Evolutionary conservation across 768 basidiomycete species (phyloP), one percentile per base, ranked within the genome.

Genomic region (Hemileccinum rubropunctum): DNA sequence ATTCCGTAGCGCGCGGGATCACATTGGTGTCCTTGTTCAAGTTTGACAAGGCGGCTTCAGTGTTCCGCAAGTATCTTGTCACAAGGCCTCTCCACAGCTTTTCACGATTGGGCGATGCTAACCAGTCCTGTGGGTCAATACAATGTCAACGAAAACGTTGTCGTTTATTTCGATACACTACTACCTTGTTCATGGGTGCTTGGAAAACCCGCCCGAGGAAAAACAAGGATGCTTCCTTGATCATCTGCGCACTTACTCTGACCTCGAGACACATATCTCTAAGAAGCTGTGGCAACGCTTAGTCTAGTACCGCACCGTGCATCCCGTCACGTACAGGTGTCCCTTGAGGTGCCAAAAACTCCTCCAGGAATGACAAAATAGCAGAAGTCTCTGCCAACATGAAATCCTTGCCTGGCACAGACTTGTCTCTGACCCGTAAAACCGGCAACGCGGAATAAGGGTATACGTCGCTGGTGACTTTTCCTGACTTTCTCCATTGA

Each of bases 361-460:
- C 63, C 11, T 64, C 61, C 6, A 65, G 48, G 41, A 46, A 65
- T 27, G 57, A 18, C 44, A 65, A 21, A 17, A 65, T 64, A 20
- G 59, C 63, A 20, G 59, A 52, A 3, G 63, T 67, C 35, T 65
- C 62, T 26, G 52, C 62, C 11, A 64, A 28, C 6, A 63, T 39
- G 15, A 63, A 47, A 7, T 58, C 60, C 10, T 52, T 32, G 3
- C 42, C 49, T 30, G 13, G 21, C 34, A 21, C 49, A 42, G 48
- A 37, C 26, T 44, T 53, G 51, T 56, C 33, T 28, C 34, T 62
- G 26, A 63, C 55, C 9, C 55, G 62, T 28, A 65, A 39, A 33
- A 67, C 57, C 8, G 63, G 63, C n/a, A 65, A 9, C 13, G 45
- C 53, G 41, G 62, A 52, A 17, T 54, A 67, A 33, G 63, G 64